Evolutionary conservation across 495 filamentous ascomycete genomes (phyloP).

Genomic region (Trypethelium eluteriae): DNA sequence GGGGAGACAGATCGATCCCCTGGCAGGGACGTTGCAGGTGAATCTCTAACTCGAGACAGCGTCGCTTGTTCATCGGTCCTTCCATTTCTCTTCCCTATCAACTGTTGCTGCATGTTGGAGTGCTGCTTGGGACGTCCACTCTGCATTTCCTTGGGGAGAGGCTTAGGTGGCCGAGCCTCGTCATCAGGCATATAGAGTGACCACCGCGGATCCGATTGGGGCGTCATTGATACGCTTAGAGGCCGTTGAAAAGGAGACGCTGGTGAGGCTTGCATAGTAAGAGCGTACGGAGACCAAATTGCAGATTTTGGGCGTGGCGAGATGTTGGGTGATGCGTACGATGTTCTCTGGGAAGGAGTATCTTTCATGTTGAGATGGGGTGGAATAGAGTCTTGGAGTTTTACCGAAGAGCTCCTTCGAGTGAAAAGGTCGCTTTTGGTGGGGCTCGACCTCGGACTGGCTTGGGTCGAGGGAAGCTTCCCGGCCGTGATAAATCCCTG

Average conservation of each 20-base stretch:
- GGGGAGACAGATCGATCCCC: constrained; percentile 2
- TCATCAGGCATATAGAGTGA: constrained; percentile 1
- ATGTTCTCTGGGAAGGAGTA: background rate
- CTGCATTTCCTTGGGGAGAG: background rate
- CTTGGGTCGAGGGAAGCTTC: background rate
- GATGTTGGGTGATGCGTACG: background rate
- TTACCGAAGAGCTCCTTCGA: background rate
- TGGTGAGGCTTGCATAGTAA: background rate
- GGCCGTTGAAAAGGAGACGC: background rate
- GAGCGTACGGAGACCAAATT: constrained; percentile 2
- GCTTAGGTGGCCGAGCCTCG: background rate
- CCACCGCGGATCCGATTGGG: background rate
- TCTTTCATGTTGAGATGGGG: background rate
- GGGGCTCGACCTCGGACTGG: background rate
- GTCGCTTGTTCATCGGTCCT: background rate
- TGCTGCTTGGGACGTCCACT: background rate
- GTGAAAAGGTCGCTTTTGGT: background rate
- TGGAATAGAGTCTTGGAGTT: background rate
- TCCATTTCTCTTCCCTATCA: background rate
- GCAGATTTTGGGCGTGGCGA: background rate
- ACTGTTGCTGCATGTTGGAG: background rate
- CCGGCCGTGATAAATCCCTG: constrained; percentile 24
- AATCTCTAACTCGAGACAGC: background rate
- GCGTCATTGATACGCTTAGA: background rate
- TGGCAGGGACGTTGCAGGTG: background rate